Percentiles rank a stretch among this genome's conserved stretches.
Evolutionary conservation across 306 rosid species (phyloP).

Genomic region (Elaeagnus macrophylla): DNA sequence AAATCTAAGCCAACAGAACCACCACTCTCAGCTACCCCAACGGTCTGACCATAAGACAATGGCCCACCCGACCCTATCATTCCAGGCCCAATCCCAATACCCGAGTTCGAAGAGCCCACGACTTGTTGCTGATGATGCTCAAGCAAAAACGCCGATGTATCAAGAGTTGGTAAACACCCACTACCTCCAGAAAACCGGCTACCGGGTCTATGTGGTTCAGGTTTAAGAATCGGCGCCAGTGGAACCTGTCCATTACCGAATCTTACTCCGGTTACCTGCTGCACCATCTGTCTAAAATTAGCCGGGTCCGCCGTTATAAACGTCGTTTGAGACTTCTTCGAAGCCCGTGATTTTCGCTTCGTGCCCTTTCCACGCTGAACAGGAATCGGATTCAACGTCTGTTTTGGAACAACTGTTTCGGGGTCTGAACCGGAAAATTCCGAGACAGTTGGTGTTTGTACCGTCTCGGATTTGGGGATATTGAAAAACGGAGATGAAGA

Average conservation of each 20-base stretch:
- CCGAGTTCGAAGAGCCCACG: conserved; percentile 15
- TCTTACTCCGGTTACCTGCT: conserved; percentile 78
- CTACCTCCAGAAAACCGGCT: conserved; percentile 11
- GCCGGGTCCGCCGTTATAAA: conserved; percentile 85
- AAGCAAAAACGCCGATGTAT: conserved; percentile 66
- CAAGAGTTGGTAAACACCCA: conserved; percentile 72
- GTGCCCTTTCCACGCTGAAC: conserved; percentile 31
- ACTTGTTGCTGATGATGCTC: conserved; percentile 39
- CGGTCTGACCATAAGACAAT: conserved; percentile 5
- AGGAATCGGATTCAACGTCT: conserved; percentile 8
- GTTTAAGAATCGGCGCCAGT: conserved; percentile 51
- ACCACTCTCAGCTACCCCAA: conserved; percentile 10
- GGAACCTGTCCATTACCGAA: conserved; percentile 21
- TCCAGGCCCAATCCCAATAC: conserved; percentile 12
- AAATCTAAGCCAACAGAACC: conserved; percentile 44
- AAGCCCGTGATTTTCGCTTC: conserved; percentile 71
- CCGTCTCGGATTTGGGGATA: conserved; percentile 17
- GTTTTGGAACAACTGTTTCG: conserved; percentile 35
- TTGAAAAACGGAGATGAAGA: conserved; percentile 18
- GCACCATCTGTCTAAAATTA: conserved; percentile 90
- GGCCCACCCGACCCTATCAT: conserved; percentile 19
- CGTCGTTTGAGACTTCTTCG: conserved; percentile 80
- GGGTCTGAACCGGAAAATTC: conserved; percentile 61
- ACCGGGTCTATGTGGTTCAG: conserved; percentile 62
- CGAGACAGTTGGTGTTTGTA: conserved; percentile 47